Evolutionary conservation across 129 eudicot genomes (phyloP), one percentile per base, ranked within the genome.

Genomic region (Pseudognaphalium luteoalbum): DNA sequence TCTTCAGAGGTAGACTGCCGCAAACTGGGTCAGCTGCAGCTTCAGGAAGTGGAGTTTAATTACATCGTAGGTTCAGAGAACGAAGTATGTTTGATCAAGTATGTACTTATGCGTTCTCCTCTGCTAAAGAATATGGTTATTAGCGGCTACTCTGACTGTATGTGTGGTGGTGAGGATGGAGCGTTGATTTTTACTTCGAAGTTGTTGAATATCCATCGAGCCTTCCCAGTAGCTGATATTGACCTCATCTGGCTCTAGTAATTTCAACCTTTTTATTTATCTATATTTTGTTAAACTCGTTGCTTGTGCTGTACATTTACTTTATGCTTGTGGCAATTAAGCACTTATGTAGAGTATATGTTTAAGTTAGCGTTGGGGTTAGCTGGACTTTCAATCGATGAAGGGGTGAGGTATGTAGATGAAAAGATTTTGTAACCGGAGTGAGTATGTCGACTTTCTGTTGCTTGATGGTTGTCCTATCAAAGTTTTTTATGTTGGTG

Each of bases 341-440:
- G 41, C 41, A 6, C 41, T 35, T 5, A 6, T 35, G 6, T 35
- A 35, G 41, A 35, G 9, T 35, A 35, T 35, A 35, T 6, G 41
- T 6, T 35, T 86, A 50, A 89, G 15, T 12, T 63, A 5, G 68
- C 6, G 37, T 34, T 34, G 37, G 37, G 68, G 42, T 29, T 83
- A 76, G 95, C 80, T 11, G 98, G 96, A 6, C 71, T 89, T 78
- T 83, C 87, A n/a, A 56, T 92, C 82, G 93, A 87, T 15, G 96
- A 92, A 78, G 91, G 93, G 11, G 0, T 78, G 73, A 88, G 81
- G 78, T 83, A 89, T 15, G 91, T 89, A 60, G 93, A 89, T 68
- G 93, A 80, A 29, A 86, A 83, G 83, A 54, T 82, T 51, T 76
- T 69, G 52, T 74, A 44, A 61, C 54, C 68, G 62, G 32, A 2